Evolutionary conservation across 768 basidiomycete species (phyloP).

Genomic region (Calocybe indica): DNA sequence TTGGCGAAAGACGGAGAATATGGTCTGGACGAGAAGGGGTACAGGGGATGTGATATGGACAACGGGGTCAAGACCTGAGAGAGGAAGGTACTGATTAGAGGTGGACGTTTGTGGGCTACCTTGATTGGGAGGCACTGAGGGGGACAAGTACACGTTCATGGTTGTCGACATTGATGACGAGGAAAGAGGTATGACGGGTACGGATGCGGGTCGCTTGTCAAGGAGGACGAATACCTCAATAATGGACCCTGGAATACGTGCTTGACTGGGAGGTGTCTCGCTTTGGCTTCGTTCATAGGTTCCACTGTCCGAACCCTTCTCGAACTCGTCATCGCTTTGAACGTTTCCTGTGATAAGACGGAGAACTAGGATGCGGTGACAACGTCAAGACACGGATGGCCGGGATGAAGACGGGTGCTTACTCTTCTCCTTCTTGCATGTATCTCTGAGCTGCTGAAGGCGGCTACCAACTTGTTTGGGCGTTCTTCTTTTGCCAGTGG

Average conservation of each 20-base stretch:
- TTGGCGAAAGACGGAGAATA: conserved; percentile 39
- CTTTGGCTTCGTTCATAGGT: no score
- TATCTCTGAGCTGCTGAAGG: conserved; percentile 50
- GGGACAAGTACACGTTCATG: conserved; percentile 15
- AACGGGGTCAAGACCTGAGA: conserved; percentile 34
- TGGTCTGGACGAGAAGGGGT: conserved; percentile 33
- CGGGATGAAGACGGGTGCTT: conserved; percentile 2
- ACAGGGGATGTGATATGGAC: conserved; percentile 47
- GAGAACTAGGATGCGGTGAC: neutral
- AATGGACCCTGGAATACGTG: no score
- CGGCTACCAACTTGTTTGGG: conserved; percentile 57
- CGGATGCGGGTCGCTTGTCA: conserved; percentile 3
- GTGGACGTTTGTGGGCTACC: no score
- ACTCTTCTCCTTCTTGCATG: conserved; percentile 38
- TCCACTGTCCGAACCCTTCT: no score
- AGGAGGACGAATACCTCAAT: no score
- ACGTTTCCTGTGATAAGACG: no score
- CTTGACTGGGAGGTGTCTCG: no score
- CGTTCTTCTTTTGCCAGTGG: conserved; percentile 46
- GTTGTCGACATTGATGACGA: conserved; percentile 10
- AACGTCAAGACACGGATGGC: neutral
- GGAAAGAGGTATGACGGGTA: conserved; percentile 13
- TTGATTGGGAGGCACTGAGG: no score
- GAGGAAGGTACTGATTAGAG: neutral
- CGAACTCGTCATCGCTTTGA: no score